Base-by-base conservation (phyloP, 345 rosid genomes). In the Camelina laxa region DNA sequence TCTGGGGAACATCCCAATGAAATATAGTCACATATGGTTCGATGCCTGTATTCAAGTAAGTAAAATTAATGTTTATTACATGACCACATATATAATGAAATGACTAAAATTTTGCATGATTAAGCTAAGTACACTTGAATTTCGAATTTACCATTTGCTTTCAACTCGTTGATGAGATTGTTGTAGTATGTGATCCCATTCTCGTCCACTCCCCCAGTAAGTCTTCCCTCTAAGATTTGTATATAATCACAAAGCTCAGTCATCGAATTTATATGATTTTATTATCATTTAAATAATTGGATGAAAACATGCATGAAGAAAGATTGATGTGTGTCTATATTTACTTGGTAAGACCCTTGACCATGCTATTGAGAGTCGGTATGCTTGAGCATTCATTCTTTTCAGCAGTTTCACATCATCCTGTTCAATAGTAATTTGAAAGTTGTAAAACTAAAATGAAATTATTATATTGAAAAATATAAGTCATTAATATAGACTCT, bases 171-270 rank as follows among this genome's bases (percentile, higher is more conserved):
- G 41, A 86, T 84, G 63, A 86, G 88, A 33, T 81, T 82, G 27
- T 78, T 86, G 82, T 86, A 84, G 81, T 79, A 84, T 7, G 27
- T 21, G 2, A 85, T 65, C 19, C 87, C 91, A 4, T 68, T 42
- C n/a, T 67, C 68, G 70, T 84, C 86, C 12, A 85, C 76, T 59
- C 86, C 80, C 6, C 82, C 82, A 20, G 38, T 68, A 31, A 85
- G 6, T 57, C 82, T 79, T 27, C 89, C 91, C 57, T 79, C 85
- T 73, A 55, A 68, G 12, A 2, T 55, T 11, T 10, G 9, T 16
- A 8, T 60, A n/a, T 22, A 67, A 38, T 36, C 36, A 69, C 6
- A 69, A 42, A 11, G 27, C 16, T 27, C 30, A 33, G 22, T 59
- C 1, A 27, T 27, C 30, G 30, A 4, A 12, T 48, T 9, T 3